Evolutionary conservation across 2,329 filamentous ascomycete species (phyloP).

Genomic region (Berkeleyomyces basicola): DNA sequence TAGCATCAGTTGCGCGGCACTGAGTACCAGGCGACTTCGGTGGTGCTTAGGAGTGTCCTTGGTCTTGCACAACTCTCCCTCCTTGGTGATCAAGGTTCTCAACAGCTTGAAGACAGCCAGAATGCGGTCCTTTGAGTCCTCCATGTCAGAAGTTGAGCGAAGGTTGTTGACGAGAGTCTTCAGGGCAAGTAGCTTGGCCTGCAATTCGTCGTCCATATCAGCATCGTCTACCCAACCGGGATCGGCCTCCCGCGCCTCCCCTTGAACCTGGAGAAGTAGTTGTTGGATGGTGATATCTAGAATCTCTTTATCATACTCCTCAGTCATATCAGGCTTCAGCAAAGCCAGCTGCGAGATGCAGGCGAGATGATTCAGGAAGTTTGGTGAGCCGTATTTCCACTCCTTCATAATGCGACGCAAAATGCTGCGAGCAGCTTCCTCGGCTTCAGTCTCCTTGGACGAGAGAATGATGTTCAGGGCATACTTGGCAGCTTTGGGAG

Average conservation of each 20-base stretch:
- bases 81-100: slow-evolving; percentile 54
- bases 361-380: slow-evolving; percentile 61
- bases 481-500: slow-evolving; percentile 76
- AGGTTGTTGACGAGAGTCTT: slow-evolving; percentile 77
- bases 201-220: slow-evolving; percentile 61
- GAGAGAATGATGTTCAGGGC: slow-evolving; percentile 80
- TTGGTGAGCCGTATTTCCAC: slow-evolving; percentile 53
- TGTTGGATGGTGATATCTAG: slow-evolving; percentile 61
- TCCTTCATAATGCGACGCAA: slow-evolving; percentile 58
- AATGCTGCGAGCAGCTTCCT: slow-evolving; percentile 73
- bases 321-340: slow-evolving; percentile 53
- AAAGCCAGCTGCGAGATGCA: slow-evolving; percentile 61
- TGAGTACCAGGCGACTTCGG: slow-evolving; percentile 62
- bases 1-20: slow-evolving; percentile 63
- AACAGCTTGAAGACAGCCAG: slow-evolving; percentile 62
- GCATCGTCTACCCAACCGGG: slow-evolving; percentile 52
- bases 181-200: slow-evolving; percentile 68
- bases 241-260: slow-evolving; percentile 34
- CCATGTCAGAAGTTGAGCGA: slow-evolving; percentile 36
- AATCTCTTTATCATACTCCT: slow-evolving; percentile 60
- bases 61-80: slow-evolving; percentile 66
- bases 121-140: slow-evolving; percentile 38
- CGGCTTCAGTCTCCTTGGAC: slow-evolving; percentile 51
- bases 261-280: slow-evolving; percentile 54
- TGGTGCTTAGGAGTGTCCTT: slow-evolving; percentile 62